A percentile compares a stretch with the other conserved stretches of the same genome.
phyloP scores from a whole-genome alignment of 176 grass and related monocot species.

The Luzula sylvatica region DNA sequence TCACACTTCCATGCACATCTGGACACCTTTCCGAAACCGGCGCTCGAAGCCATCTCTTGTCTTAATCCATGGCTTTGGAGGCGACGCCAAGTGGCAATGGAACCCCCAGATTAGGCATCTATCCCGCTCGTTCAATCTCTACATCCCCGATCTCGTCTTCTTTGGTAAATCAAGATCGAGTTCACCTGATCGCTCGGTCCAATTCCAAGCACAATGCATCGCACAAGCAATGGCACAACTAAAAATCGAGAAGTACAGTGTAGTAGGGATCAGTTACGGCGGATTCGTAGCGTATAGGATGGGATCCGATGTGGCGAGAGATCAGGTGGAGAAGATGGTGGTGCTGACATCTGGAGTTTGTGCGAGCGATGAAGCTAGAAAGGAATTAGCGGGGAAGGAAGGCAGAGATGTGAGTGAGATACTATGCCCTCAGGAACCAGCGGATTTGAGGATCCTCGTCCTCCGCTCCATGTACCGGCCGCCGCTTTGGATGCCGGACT shows the following conservation, averaged over 20 bases:
- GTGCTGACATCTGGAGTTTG: slow-evolving; percentile 57
- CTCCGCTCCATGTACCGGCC: slow-evolving; percentile 70
- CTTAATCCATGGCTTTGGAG: slow-evolving; percentile 42
- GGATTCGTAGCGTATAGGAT: slow-evolving; percentile 42
- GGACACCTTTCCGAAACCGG: slow-evolving; percentile 31
- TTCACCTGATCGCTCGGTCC: slow-evolving; percentile 44
- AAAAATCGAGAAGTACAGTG: slow-evolving; percentile 41
- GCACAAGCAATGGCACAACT: slow-evolving; percentile 66
- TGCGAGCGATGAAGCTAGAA: slow-evolving; percentile 23
- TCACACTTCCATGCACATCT: slow-evolving; percentile 53
- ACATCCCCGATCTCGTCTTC: slow-evolving; percentile 45
- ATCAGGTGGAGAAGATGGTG: slow-evolving; percentile 31
- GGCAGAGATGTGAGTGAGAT: slow-evolving; percentile 47
- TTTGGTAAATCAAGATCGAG: slow-evolving; percentile 29
- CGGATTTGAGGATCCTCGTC: slow-evolving; percentile 49
- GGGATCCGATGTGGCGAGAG: slow-evolving; percentile 43
- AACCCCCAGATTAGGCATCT: slow-evolving; percentile 25
- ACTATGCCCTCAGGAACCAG: slow-evolving; percentile 47
- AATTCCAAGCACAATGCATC: slow-evolving; percentile 61
- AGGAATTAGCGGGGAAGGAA: slow-evolving; percentile 36
- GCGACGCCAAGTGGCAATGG: slow-evolving; percentile 48
- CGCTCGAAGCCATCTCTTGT: slow-evolving; percentile 33
- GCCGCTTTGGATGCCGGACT: slow-evolving; percentile 62
- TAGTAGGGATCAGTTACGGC: slow-evolving; percentile 43
- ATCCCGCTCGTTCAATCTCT: slow-evolving; percentile 38